Conservation (phyloP, 2,329 filamentous ascomycete species). For the Metarhizium robertsii region DNA sequence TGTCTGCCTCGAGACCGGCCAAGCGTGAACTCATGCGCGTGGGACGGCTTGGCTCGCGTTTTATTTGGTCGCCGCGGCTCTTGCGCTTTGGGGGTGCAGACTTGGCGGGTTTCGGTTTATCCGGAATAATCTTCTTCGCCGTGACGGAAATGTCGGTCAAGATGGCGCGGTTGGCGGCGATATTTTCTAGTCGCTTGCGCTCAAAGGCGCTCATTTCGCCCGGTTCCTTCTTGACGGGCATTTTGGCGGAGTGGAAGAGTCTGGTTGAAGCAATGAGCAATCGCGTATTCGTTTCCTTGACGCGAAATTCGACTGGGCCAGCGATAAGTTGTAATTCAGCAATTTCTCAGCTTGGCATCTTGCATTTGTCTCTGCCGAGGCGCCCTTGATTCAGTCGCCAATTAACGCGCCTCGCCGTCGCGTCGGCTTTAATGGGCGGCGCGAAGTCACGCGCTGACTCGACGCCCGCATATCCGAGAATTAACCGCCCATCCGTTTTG, state of each 20-base stretch:
- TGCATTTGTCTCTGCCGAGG: not conserved
- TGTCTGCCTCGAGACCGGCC: constrained; percentile 42
- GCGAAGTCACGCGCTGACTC: constrained; percentile 10
- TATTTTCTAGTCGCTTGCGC: constrained; percentile 74
- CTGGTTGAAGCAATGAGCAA: not conserved
- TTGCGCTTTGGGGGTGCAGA: constrained; percentile 25
- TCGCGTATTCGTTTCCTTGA: not conserved
- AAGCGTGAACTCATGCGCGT: constrained; percentile 51
- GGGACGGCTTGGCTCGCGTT: constrained; percentile 36
- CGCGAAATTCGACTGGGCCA: not conserved
- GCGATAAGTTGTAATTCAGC: not conserved
- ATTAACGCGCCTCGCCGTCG: not conserved
- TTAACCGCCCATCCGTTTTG: not conserved
- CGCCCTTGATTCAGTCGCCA: not conserved
- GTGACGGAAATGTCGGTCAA: constrained; percentile 67
- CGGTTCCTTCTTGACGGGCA: constrained; percentile 36
- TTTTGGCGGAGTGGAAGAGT: constrained; percentile 14
- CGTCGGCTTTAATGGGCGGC: constrained; percentile 7
- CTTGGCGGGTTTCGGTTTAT: constrained; percentile 38
- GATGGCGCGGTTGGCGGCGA: constrained; percentile 73
- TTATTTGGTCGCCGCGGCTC: constrained; percentile 30
- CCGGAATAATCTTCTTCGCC: constrained; percentile 58
- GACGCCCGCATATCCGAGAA: not conserved
- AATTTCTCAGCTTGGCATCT: not conserved
- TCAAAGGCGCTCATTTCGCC: constrained; percentile 71